Conservation (phyloP, 1,139 yeast genomes). For the Yamadazyma atlantica region DNA sequence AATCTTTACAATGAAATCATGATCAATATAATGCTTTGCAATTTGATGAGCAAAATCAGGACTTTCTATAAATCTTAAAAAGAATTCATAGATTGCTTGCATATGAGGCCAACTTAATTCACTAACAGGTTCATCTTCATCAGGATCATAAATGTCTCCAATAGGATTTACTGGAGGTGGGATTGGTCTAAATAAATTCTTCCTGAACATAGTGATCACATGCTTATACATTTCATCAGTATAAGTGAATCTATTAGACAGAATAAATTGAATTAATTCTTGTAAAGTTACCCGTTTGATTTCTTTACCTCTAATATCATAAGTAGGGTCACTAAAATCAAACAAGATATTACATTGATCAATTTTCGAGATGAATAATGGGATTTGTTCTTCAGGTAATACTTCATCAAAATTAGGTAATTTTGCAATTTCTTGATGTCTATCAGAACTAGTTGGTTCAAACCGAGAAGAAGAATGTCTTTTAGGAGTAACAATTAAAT, state of each 20-base stretch:
- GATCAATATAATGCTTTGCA: constrained; percentile 93
- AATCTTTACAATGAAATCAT: constrained; percentile 75
- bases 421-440: constrained; percentile 66
- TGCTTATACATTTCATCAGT: constrained; percentile 89
- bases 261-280: constrained; percentile 85
- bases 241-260: constrained; percentile 76
- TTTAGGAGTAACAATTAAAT: constrained; percentile 65
- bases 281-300: constrained; percentile 82
- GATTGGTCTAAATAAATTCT: constrained; percentile 87
- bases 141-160: constrained; percentile 96
- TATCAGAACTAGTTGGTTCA: constrained; percentile 71
- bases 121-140: constrained; percentile 96
- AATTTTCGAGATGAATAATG: constrained; percentile 79
- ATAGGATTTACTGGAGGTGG: constrained; percentile 98
- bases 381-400: constrained; percentile 78
- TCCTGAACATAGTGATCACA: constrained; percentile 87
- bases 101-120: constrained; percentile 99
- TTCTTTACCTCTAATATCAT: constrained; percentile 90
- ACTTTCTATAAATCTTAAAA: constrained; percentile 86
- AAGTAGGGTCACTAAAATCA: constrained; percentile 91
- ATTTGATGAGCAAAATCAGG: constrained; percentile 92
- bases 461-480: constrained; percentile 93
- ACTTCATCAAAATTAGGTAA: constrained; percentile 91
- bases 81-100: constrained; percentile 95
- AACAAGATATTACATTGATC: constrained; percentile 94